A percentile compares a stretch with the other conserved stretches of the same genome.
phyloP scores from a whole-genome alignment of 2,329 filamentous ascomycete genomes.

The Neofusicoccum laricinum region DNA sequence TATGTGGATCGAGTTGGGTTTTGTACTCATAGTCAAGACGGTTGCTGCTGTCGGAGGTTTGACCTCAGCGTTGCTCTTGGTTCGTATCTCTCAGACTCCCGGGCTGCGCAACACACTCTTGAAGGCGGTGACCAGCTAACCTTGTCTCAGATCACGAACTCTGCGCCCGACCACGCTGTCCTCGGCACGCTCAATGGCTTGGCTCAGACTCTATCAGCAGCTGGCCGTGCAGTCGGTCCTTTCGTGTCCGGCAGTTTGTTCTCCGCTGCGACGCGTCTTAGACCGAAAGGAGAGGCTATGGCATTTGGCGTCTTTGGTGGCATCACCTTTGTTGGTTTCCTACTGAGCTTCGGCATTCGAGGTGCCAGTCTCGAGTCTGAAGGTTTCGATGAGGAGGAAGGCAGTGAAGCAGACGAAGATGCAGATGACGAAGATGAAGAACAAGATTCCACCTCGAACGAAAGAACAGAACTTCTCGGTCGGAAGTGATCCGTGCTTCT shows the following conservation, averaged over 20 bases:
- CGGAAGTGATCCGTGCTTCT: not conserved
- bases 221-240: constrained; percentile 82
- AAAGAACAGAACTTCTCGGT: not conserved
- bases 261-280: constrained; percentile 69
- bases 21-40: constrained; percentile 82
- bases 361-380: constrained; percentile 60
- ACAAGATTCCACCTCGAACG: constrained; percentile 18
- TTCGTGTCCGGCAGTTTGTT: constrained; percentile 87
- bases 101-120: not conserved
- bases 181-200: constrained; percentile 90
- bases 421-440: constrained; percentile 34
- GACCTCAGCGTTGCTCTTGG: constrained; percentile 82
- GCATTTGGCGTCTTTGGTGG: constrained; percentile 87
- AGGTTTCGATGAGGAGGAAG: constrained; percentile 48
- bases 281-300: constrained; percentile 77
- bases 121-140: constrained; percentile 12
- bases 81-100: constrained; percentile 44
- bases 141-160: constrained; percentile 76
- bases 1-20: constrained; percentile 77
- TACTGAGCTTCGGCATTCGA: constrained; percentile 74
- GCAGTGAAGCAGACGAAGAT: constrained; percentile 43
- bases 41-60: constrained; percentile 85
- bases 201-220: constrained; percentile 88
- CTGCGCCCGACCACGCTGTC: constrained; percentile 77
- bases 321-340: constrained; percentile 75